Conservation (phyloP, 1,284 basidiomycete genomes). For the Cerrena zonata region DNA sequence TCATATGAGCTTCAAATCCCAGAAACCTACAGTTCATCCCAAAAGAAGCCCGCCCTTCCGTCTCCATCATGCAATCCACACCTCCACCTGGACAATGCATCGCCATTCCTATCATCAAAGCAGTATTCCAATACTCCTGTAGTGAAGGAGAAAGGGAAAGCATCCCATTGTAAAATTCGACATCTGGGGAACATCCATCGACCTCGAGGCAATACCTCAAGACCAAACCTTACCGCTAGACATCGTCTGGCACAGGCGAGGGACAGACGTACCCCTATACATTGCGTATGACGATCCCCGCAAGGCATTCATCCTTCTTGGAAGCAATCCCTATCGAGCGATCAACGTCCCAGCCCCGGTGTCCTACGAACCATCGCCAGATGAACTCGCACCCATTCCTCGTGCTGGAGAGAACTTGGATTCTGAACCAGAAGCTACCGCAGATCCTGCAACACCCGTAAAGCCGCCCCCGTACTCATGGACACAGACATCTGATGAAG, state of each 20-base stretch:
- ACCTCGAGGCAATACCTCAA: constrained; percentile 33
- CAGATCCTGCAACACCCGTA: constrained; percentile 18
- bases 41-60: constrained; percentile 47
- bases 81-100: constrained; percentile 36
- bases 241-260: constrained; percentile 63
- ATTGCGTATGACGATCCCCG: constrained; percentile 44
- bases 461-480: constrained; percentile 80
- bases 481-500: constrained; percentile 79
- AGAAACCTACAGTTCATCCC: constrained; percentile 15
- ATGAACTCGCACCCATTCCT: constrained; percentile 66
- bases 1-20: constrained; percentile 45
- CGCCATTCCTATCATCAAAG: constrained; percentile 54
- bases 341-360: constrained; percentile 26
- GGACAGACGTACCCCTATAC: constrained; percentile 67
- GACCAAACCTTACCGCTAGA: constrained; percentile 36
- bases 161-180: constrained; percentile 44
- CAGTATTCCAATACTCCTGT: constrained; percentile 29
- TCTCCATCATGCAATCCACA: constrained; percentile 42
- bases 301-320: constrained; percentile 49
- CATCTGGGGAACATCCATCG: constrained; percentile 52
- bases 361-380: constrained; percentile 50
- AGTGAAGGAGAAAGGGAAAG: constrained; percentile 9
- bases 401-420: constrained; percentile 52
- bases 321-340: constrained; percentile 49
- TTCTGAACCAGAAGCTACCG: constrained; percentile 9